phyloP scores from a whole-genome alignment of 805 yeast genomes.

The Wickerhamiella azymoides region DNA sequence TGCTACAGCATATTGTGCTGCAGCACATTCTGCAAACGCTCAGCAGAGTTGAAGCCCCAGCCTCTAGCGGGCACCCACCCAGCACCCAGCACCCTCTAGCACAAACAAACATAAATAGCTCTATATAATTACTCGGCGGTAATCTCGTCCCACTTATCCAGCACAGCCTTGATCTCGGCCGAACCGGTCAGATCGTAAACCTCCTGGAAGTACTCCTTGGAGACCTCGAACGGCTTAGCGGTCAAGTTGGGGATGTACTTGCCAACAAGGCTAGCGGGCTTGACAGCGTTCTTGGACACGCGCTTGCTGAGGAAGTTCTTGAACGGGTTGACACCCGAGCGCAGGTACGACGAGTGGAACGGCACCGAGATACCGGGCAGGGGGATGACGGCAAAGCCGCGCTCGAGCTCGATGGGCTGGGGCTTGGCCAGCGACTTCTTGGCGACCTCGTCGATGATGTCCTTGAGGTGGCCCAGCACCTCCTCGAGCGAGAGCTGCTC shows the following conservation, averaged over 20 bases:
- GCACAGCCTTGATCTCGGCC: slow-evolving; percentile 74
- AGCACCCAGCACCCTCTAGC: too few species aligned
- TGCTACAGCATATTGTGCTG: too few species aligned
- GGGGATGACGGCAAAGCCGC: slow-evolving; percentile 98
- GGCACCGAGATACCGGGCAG: slow-evolving; percentile 99
- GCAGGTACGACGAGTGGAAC: slow-evolving; percentile 96
- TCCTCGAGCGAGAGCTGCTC: slow-evolving; percentile 72
- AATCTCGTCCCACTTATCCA: slow-evolving; percentile 91
- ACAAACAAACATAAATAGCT: neutral
- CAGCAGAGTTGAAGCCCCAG: too few species aligned
- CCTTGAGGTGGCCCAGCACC: slow-evolving; percentile 75
- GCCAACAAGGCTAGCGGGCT: slow-evolving; percentile 83
- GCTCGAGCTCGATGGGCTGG: slow-evolving; percentile 91
- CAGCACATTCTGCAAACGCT: too few species aligned
- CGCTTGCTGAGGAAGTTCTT: slow-evolving; percentile 93
- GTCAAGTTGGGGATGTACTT: slow-evolving; percentile 98
- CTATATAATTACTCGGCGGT: slow-evolving; percentile 23
- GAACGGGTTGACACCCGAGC: slow-evolving; percentile 98
- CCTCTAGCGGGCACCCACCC: too few species aligned
- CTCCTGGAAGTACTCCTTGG: slow-evolving; percentile 94
- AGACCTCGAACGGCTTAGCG: slow-evolving; percentile 89
- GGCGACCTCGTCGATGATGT: slow-evolving; percentile 76
- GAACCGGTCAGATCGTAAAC: slow-evolving; percentile 86
- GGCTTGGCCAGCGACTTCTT: slow-evolving; percentile 73
- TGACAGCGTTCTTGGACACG: slow-evolving; percentile 86